Conservation (phyloP, 805 yeast species). For the Debaryomyces prosopidis region DNA sequence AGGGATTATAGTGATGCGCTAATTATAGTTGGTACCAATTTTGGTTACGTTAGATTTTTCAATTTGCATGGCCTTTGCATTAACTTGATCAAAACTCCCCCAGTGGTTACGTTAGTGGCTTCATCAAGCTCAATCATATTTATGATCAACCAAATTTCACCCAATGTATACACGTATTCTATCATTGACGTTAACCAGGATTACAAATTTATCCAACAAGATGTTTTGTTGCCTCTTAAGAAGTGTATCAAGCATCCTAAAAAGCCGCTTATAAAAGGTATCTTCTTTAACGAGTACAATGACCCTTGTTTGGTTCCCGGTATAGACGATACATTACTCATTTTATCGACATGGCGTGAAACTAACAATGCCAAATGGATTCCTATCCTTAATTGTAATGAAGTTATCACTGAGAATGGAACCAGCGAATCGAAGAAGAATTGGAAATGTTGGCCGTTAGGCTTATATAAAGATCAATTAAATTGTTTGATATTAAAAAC, state of each 20-base stretch:
- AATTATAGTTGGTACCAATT: slow-evolving; percentile 69
- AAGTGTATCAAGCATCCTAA: slow-evolving; percentile 16
- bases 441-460: slow-evolving; percentile 86
- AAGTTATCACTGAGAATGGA: slow-evolving; percentile 45
- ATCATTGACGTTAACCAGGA: slow-evolving; percentile 47
- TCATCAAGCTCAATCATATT: slow-evolving; percentile 55
- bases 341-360: slow-evolving; percentile 77
- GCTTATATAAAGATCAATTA: slow-evolving; percentile 67
- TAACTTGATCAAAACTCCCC: slow-evolving; percentile 66
- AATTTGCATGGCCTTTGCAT: slow-evolving; percentile 74
- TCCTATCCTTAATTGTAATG: slow-evolving; percentile 68
- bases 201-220: slow-evolving; percentile 40
- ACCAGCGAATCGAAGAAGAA: slow-evolving; percentile 48
- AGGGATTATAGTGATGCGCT: slow-evolving; percentile 28
- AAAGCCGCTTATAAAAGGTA: slow-evolving; percentile 52
- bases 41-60: slow-evolving; percentile 73
- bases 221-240: slow-evolving; percentile 36
- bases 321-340: slow-evolving; percentile 67
- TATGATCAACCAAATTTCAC: slow-evolving; percentile 43
- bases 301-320: slow-evolving; percentile 86
- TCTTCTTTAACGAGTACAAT: slow-evolving; percentile 85
- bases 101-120: slow-evolving; percentile 73
- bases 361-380: slow-evolving; percentile 81
- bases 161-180: slow-evolving; percentile 44
- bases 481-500: slow-evolving; percentile 78